These are phyloP conservation scores for Coemansia sp. DNA, from an alignment of 192 early-diverging fungal species.

Conservation along the genomic window DNA sequence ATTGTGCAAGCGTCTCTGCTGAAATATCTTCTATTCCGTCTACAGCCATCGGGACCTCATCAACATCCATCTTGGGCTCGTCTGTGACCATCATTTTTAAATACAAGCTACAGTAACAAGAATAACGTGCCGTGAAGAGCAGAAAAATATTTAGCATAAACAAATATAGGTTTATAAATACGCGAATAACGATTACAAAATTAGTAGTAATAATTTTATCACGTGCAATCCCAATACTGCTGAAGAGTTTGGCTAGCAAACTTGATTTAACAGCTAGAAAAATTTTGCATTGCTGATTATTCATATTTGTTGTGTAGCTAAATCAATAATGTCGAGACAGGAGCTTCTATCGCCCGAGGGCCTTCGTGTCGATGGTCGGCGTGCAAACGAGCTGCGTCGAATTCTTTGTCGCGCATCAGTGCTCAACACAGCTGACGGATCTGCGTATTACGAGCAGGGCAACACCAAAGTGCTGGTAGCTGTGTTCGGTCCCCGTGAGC, in stretches of 20 bases:
- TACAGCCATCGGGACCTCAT: slow-evolving; percentile 13
- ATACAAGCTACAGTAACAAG: neutral
- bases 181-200: too few relatives aligned
- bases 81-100: slow-evolving; percentile 8
- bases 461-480: slow-evolving; percentile 91
- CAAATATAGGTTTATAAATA: neutral
- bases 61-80: slow-evolving; percentile 4
- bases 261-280: neutral
- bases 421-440: slow-evolving; percentile 85
- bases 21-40: slow-evolving; percentile 43
- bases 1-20: slow-evolving; percentile 60
- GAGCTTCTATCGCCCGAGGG: slow-evolving; percentile 64
- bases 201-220: neutral
- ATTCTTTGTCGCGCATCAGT: slow-evolving; percentile 77
- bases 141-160: neutral
- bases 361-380: slow-evolving; percentile 89
- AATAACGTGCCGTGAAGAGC: neutral
- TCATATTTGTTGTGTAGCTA: too few relatives aligned
- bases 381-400: slow-evolving; percentile 84
- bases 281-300: neutral
- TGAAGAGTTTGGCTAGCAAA: too few relatives aligned
- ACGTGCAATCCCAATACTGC: neutral
- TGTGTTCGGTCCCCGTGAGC: slow-evolving; percentile 91
- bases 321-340: slow-evolving; percentile 36
- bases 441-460: slow-evolving; percentile 91